Conservation (phyloP, 139 green algal species). For the Pseudopediastrum boryanum region DNA sequence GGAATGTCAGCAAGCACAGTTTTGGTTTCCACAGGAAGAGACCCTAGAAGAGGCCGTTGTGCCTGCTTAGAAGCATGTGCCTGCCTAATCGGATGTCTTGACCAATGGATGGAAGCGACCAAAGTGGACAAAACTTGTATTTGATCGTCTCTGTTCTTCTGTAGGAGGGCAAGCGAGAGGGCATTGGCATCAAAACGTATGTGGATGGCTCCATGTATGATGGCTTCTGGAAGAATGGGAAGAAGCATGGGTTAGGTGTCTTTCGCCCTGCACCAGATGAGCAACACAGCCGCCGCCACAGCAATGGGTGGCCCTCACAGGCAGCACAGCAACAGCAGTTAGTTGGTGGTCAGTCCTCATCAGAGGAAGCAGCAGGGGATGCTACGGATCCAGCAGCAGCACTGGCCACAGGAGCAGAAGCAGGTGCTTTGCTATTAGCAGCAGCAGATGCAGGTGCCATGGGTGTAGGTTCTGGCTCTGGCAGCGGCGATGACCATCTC, state of each 20-base stretch:
- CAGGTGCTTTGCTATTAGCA: not conserved
- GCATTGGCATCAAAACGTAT: constrained; percentile 86
- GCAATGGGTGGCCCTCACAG: constrained; percentile 22
- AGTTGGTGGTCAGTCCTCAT: not conserved
- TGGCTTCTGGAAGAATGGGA: constrained; percentile 81
- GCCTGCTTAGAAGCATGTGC: too few relatives aligned
- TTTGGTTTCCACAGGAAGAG: too few relatives aligned
- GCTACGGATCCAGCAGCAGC: not conserved
- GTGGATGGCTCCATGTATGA: constrained; percentile 84
- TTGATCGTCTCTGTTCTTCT: not conserved
- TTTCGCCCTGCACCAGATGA: constrained; percentile 51
- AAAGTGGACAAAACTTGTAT: too few relatives aligned
- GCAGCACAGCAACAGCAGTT: not conserved
- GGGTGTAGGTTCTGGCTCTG: not conserved
- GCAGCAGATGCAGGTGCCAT: constrained; percentile 14
- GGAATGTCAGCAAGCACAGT: too few relatives aligned
- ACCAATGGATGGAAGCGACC: too few relatives aligned
- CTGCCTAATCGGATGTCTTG: too few relatives aligned
- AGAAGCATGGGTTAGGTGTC: constrained; percentile 86
- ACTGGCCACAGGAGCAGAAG: not conserved
- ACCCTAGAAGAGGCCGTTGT: too few relatives aligned
- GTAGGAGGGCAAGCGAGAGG: constrained; percentile 73
- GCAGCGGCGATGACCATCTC: not conserved
- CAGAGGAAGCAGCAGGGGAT: not conserved
- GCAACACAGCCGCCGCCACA: constrained; percentile 20